Conservation (phyloP, 176 grass and related monocot genomes). For the Avena eriantha region DNA sequence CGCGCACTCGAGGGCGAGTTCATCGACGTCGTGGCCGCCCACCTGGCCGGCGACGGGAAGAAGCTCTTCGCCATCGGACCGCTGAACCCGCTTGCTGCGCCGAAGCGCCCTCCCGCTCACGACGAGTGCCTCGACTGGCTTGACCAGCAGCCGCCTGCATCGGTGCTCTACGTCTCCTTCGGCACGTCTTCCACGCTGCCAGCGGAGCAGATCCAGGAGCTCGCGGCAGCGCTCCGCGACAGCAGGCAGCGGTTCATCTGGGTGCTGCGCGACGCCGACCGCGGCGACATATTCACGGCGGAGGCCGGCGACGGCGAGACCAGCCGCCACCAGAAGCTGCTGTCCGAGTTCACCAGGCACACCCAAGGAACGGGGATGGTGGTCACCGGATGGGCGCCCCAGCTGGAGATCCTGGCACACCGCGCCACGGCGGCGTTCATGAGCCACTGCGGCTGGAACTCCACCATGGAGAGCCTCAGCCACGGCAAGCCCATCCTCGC, state of each 20-base stretch:
- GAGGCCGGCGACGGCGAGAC: too few relatives aligned
- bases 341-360: too few relatives aligned
- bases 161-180: constrained; percentile 71
- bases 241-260: constrained; percentile 71
- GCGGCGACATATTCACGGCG: neutral
- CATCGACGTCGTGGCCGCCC: constrained; percentile 19
- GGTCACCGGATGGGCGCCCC: constrained; percentile 60
- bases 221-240: constrained; percentile 26
- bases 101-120: neutral
- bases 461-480: constrained; percentile 67
- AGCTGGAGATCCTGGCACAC: constrained; percentile 67
- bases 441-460: constrained; percentile 90
- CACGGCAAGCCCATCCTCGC: constrained; percentile 55
- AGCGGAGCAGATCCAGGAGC: constrained; percentile 49
- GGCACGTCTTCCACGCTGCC: constrained; percentile 53
- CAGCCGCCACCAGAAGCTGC: too few relatives aligned
- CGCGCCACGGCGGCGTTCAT: constrained; percentile 55
- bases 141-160: constrained; percentile 49
- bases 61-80: constrained; percentile 66
- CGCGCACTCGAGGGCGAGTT: constrained; percentile 14
- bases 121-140: constrained; percentile 66
- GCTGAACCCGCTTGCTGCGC: constrained; percentile 40
- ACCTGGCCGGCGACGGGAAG: constrained; percentile 34
- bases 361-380: constrained; percentile 31
- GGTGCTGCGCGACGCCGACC: constrained; percentile 68